phyloP scores from a whole-genome alignment of 2,329 filamentous ascomycete genomes.

The Epichloe scottii region DNA sequence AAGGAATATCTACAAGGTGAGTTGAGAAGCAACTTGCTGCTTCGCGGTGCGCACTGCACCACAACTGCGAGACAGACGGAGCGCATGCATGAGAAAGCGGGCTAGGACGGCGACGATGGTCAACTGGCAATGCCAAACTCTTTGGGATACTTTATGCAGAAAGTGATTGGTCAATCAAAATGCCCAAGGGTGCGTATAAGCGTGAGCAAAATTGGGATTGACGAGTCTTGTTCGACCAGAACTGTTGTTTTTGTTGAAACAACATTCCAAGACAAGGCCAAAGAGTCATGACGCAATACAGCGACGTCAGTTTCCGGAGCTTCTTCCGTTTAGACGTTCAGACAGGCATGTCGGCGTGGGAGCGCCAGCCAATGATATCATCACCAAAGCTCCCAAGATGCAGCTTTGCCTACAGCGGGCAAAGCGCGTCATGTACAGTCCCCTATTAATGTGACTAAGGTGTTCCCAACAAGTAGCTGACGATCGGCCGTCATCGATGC shows the following conservation, averaged over 20 bases:
- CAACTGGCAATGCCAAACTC: neutral
- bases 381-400: neutral
- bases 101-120: neutral
- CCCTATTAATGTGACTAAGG: no score
- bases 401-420: neutral
- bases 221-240: neutral
- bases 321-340: neutral
- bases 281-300: neutral
- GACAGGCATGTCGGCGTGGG: neutral
- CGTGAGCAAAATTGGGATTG: neutral
- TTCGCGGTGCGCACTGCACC: neutral
- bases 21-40: neutral
- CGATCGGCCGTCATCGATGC: conserved; percentile 1
- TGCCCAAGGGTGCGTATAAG: neutral
- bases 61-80: neutral
- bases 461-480: no score
- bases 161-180: neutral
- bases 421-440: neutral
- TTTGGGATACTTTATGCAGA: neutral
- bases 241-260: neutral
- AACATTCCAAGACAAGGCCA: neutral
- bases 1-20: neutral
- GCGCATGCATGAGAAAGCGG: neutral
- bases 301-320: neutral
- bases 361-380: conserved; percentile 1